Conservation (phyloP, 768 basidiomycete genomes). For the Boletellus emodensis region DNA sequence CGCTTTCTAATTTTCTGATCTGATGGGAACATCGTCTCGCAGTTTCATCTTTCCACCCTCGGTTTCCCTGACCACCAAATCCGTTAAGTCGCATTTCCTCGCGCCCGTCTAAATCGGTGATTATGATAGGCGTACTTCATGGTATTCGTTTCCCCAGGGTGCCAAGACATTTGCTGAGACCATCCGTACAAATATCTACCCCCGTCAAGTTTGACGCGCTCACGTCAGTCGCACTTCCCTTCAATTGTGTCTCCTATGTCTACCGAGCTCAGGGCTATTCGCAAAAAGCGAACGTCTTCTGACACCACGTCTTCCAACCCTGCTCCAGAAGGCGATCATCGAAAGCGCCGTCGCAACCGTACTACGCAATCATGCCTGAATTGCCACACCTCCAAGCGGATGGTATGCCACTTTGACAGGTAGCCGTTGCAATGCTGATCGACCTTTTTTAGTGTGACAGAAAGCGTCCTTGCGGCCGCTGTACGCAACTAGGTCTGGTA, state of each 20-base stretch:
- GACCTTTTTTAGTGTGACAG: constrained; percentile 38
- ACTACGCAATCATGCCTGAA: constrained; percentile 73
- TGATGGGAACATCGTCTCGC: constrained; percentile 17
- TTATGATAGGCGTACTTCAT: constrained; percentile 3
- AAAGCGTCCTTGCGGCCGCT: constrained; percentile 46
- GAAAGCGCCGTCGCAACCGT: constrained; percentile 63
- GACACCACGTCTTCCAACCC: constrained; percentile 26
- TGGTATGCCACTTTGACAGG: constrained; percentile 40
- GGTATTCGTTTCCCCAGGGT: constrained; percentile 1
- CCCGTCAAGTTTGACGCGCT: neutral
- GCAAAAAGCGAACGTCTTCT: constrained; percentile 30
- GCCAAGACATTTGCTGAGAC: constrained; percentile 21
- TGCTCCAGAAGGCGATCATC: constrained; percentile 48
- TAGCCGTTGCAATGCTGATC: neutral
- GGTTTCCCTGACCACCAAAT: constrained; percentile 12
- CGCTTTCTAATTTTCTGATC: constrained; percentile 16
- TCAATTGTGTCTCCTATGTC: constrained; percentile 22
- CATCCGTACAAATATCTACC: constrained; percentile 27
- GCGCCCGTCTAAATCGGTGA: constrained; percentile 9
- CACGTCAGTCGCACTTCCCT: constrained; percentile 1
- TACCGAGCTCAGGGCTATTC: constrained; percentile 20
- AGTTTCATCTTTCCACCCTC: constrained; percentile 6
- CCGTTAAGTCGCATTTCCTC: constrained; percentile 12
- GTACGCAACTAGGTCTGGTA: constrained; percentile 39
- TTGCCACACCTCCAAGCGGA: constrained; percentile 70